A percentile compares a stretch with the other conserved stretches of the same genome.
phyloP scores from a whole-genome alignment of 192 early-diverging fungal genomes.

The Martensiomyces pterosporus region DNA sequence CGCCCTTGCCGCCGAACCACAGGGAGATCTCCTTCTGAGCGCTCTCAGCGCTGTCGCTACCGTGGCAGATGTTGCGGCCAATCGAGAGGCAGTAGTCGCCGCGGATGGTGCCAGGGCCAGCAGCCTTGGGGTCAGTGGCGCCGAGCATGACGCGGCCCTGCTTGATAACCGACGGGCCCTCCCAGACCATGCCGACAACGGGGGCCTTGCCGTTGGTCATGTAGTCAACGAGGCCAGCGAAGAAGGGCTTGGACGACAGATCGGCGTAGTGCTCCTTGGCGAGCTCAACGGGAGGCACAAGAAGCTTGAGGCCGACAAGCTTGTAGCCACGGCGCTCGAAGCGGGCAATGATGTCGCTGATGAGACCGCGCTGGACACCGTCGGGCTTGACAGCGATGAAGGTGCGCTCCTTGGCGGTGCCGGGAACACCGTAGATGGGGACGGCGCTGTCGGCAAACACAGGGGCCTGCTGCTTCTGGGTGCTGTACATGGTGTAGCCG shows the following conservation, averaged over 20 bases:
- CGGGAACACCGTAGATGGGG: slow-evolving; percentile 54
- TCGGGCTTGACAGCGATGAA: slow-evolving; percentile 81
- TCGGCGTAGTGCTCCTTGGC: slow-evolving; percentile 89
- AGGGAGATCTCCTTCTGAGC: slow-evolving; percentile 75
- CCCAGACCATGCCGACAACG: slow-evolving; percentile 80
- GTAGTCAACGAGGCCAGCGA: slow-evolving; percentile 83
- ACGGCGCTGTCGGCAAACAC: slow-evolving; percentile 36
- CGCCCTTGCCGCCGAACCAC: slow-evolving; percentile 67
- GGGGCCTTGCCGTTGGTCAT: slow-evolving; percentile 87
- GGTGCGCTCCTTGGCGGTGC: slow-evolving; percentile 63
- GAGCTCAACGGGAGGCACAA: slow-evolving; percentile 57
- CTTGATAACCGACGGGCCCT: slow-evolving; percentile 80
- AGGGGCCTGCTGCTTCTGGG: slow-evolving; percentile 10
- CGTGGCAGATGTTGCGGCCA: slow-evolving; percentile 84
- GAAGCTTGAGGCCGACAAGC: slow-evolving; percentile 78
- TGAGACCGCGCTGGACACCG: slow-evolving; percentile 81
- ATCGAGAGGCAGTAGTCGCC: slow-evolving; percentile 76
- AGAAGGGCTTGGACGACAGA: slow-evolving; percentile 81
- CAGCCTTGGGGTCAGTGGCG: slow-evolving; percentile 85
- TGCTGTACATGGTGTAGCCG: slow-evolving; percentile 25
- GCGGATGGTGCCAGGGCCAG: slow-evolving; percentile 87
- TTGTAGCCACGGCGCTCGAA: slow-evolving; percentile 92
- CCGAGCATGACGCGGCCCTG: slow-evolving; percentile 86
- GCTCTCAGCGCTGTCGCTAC: slow-evolving; percentile 79
- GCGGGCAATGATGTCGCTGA: slow-evolving; percentile 80